Base-by-base conservation (phyloP, 2,329 filamentous ascomycete genomes). In the Scedosporium minutisporum region DNA sequence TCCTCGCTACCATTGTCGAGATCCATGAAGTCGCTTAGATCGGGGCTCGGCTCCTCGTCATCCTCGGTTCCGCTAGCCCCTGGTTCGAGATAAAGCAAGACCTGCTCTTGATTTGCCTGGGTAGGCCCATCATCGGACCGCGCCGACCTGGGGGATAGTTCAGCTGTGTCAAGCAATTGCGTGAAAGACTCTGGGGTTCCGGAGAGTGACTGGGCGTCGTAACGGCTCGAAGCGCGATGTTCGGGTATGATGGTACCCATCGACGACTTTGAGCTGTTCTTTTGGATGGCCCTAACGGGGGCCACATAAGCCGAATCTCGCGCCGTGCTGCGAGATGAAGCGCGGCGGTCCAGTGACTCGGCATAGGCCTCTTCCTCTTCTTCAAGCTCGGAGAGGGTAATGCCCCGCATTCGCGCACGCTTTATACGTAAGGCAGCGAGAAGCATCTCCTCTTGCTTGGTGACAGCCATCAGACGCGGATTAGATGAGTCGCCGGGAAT, bases 391-490 rank as follows among this genome's bases (percentile, higher is more conserved):
- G 76, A 72, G 12, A 77, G 71, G 18, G 78, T 73, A 3, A 75
- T 77, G 65, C 82, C 77, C 2, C 80, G 78, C 78, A 83, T 82
- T n/a, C 75, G 74, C 3, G 81, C 78, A n/a, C 82, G 76, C 73
- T 83, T 84, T 66, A 80, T 77, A 7, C 83, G 77, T 51, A 86
- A 74, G 2, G 83, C 83, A 2, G 82, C 79, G 3, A 86, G 73
- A 0, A 86, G 74, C 76, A 84, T 79, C 70, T 85, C 81, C 64
- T 86, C 83, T 65, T 85, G 82, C 3, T 75, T 77, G 0, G 82
- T 85, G 18, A 86, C 81, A 1, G 82, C 80, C 78, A 85, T 84
- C 62, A 84, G 74, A 1, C 82, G 78, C 29, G 72, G 72, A 41
- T 73, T 70, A 29, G 33, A 38, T 38, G 68, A 66, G 18, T 65